Conservation (phyloP, 116 monocot genomes). For the Phalaenopsis hybrid region DNA sequence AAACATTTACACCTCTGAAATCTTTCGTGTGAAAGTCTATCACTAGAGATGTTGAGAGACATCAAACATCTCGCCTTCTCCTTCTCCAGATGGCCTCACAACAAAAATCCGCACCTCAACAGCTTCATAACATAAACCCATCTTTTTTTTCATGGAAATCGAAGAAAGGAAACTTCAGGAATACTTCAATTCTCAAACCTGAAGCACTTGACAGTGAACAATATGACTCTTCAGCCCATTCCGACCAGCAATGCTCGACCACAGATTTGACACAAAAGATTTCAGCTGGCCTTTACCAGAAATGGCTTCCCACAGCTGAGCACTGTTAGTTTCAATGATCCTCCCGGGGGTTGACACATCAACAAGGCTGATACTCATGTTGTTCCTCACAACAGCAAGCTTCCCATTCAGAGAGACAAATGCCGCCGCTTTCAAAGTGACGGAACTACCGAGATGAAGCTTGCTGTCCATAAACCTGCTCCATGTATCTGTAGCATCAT, state of each 20-base stretch:
- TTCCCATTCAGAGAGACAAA: conserved; percentile 44
- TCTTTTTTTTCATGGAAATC: neutral
- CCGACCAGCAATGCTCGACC: conserved; percentile 49
- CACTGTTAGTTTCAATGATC: conserved; percentile 29
- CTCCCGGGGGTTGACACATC: conserved; percentile 28
- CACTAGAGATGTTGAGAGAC: neutral
- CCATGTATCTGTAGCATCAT: conserved; percentile 33
- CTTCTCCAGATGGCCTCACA: neutral
- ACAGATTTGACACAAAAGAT: conserved; percentile 39
- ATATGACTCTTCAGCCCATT: conserved; percentile 42
- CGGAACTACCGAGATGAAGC: conserved; percentile 34
- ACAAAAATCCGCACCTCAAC: neutral
- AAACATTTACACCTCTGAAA: conserved; percentile 6
- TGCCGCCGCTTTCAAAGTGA: conserved; percentile 38
- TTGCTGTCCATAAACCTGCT: conserved; percentile 39
- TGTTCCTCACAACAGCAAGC: conserved; percentile 35
- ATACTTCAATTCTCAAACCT: conserved; percentile 23
- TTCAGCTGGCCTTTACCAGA: conserved; percentile 36
- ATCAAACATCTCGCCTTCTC: neutral
- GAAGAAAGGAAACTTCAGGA: neutral
- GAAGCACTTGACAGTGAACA: conserved; percentile 54
- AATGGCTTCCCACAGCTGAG: conserved; percentile 34
- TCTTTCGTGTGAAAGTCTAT: neutral
- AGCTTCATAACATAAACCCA: neutral
- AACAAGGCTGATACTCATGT: conserved; percentile 44